A percentile compares a stretch with the other conserved stretches of the same genome.
Evolutionary conservation across 768 basidiomycete genomes (phyloP).

Genomic region (Sutorius australiensis): DNA sequence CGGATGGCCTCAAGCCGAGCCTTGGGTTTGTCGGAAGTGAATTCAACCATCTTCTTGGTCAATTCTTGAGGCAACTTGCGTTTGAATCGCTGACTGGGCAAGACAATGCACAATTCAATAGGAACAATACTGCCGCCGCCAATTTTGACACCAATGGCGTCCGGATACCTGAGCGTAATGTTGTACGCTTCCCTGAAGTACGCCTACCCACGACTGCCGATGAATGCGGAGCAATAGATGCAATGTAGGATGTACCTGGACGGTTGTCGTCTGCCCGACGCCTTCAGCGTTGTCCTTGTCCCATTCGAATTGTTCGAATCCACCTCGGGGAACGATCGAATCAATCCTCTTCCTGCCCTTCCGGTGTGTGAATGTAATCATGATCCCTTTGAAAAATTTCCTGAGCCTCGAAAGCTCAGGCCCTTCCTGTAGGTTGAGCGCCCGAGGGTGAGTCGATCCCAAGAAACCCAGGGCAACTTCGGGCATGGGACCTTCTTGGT

Average conservation of each 20-base stretch:
- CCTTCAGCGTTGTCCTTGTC: slow-evolving; percentile 24
- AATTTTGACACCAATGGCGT: slow-evolving; percentile 37
- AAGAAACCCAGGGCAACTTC: slow-evolving; percentile 34
- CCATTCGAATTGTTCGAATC: slow-evolving; percentile 38
- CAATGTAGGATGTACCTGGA: slow-evolving; percentile 34
- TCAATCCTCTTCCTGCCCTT: slow-evolving; percentile 33
- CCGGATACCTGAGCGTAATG: slow-evolving; percentile 30
- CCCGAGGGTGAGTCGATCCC: slow-evolving; percentile 23
- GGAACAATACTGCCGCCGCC: slow-evolving; percentile 43
- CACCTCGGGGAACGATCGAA: slow-evolving; percentile 37
- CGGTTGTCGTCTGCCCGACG: slow-evolving; percentile 27
- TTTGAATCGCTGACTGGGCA: slow-evolving; percentile 47
- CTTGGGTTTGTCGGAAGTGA: slow-evolving; percentile 45
- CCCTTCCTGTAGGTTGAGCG: slow-evolving; percentile 26
- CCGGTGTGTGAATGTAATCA: slow-evolving; percentile 30
- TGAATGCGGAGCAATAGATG: neutral
- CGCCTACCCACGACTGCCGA: slow-evolving; percentile 31
- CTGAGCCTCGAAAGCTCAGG: slow-evolving; percentile 33
- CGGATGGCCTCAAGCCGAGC: slow-evolving; percentile 40
- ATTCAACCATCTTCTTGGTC: slow-evolving; percentile 41
- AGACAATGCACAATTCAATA: slow-evolving; percentile 44
- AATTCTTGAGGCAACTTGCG: slow-evolving; percentile 40
- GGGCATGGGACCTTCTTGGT: slow-evolving; percentile 22
- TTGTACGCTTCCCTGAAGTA: slow-evolving; percentile 38
- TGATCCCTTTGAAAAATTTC: slow-evolving; percentile 37